Evolutionary conservation across 352 stramenopile genomes (phyloP).

Genomic region (Phytophthora podocarpi): DNA sequence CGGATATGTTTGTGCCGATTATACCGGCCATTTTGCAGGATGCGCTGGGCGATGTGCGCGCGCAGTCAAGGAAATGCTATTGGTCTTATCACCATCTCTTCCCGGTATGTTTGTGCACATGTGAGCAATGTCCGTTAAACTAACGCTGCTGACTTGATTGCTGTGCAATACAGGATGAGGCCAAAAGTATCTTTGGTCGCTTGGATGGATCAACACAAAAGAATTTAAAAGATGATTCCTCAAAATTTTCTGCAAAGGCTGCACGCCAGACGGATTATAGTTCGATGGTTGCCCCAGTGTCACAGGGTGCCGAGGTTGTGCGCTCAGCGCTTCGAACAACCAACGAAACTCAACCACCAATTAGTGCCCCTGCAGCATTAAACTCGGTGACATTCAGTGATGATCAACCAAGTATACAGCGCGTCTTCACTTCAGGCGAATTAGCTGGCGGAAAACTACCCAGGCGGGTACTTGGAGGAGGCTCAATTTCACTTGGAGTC

Average conservation of each 20-base stretch:
- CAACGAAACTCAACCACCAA: constrained; percentile 15
- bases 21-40: constrained; percentile 69
- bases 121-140: background rate
- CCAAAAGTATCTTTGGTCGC: constrained; percentile 52
- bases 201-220: constrained; percentile 76
- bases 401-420: constrained; percentile 6
- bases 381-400: constrained; percentile 25
- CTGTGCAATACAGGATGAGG: constrained; percentile 43
- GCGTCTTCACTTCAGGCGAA: constrained; percentile 14
- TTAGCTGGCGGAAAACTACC: constrained; percentile 21
- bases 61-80: constrained; percentile 78
- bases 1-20: constrained; percentile 62
- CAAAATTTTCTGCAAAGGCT: constrained; percentile 30
- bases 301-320: constrained; percentile 12
- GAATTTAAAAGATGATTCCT: constrained; percentile 53
- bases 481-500: constrained; percentile 6
- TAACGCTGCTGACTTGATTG: constrained; percentile 13
- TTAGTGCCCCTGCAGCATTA: constrained; percentile 7
- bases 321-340: constrained; percentile 13
- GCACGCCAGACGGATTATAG: constrained; percentile 15
- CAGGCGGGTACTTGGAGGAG: constrained; percentile 29
- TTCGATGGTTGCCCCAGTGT: constrained; percentile 4
- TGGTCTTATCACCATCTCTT: constrained; percentile 80
- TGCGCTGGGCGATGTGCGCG: constrained; percentile 74
- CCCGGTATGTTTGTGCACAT: constrained; percentile 31